phyloP scores from a whole-genome alignment of 208 protist species.

The Leishmania turanica region DNA sequence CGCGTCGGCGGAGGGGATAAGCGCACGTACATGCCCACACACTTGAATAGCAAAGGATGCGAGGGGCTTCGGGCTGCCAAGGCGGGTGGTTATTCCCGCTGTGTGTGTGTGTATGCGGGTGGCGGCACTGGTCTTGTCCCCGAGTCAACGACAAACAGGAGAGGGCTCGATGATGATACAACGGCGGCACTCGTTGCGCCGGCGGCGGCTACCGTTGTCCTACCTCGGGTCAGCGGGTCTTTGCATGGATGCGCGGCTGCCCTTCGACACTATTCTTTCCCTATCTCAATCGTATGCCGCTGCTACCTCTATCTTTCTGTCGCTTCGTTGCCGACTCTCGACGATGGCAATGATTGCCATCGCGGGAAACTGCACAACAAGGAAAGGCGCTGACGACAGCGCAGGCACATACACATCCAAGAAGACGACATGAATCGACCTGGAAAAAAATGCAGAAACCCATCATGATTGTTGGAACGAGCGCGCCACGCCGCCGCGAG shows the following conservation, averaged over 20 bases:
- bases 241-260: not conserved
- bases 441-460: constrained; percentile 17
- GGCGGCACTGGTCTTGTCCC: too few species aligned
- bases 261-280: not conserved
- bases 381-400: not conserved
- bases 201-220: not conserved
- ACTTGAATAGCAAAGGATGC: not conserved
- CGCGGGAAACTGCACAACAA: not conserved
- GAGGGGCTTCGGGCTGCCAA: not conserved
- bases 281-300: not conserved
- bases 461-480: constrained; percentile 83
- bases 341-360: not conserved
- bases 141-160: not conserved
- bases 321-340: not conserved
- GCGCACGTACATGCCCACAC: not conserved
- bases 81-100: not conserved
- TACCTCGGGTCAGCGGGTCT: too few species aligned
- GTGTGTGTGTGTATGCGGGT: too few species aligned
- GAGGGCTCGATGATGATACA: not conserved
- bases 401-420: not conserved
- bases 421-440: too few species aligned
- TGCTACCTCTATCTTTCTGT: not conserved
- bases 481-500: constrained; percentile 45
- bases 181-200: not conserved
- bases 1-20: not conserved